Percentiles rank a stretch among this genome's conserved stretches.
phyloP scores from a whole-genome alignment of 2,329 filamentous ascomycete genomes.

The Botrytis byssoidea region DNA sequence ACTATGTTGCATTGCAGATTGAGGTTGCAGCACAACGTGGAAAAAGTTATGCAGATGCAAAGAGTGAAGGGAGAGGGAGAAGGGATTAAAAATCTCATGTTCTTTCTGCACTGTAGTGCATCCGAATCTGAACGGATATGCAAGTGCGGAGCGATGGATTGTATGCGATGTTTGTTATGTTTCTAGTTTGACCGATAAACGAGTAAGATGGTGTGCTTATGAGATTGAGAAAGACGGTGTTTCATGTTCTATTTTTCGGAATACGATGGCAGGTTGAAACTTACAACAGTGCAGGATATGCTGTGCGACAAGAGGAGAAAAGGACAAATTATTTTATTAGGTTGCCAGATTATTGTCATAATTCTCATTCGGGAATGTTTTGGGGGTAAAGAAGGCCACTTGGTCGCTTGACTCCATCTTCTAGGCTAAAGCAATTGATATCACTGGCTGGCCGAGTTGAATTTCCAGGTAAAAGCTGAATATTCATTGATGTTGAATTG shows the following conservation, averaged over 20 bases:
- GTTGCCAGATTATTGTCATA: neutral
- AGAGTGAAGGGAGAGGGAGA: neutral
- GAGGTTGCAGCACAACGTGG: conserved; percentile 17
- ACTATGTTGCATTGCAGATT: conserved; percentile 11
- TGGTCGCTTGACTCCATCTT: conserved; percentile 7
- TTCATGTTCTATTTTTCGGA: neutral
- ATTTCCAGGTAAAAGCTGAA: conserved; percentile 14
- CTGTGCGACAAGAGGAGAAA: neutral
- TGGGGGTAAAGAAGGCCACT: conserved; percentile 6
- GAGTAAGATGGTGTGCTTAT: conserved; percentile 11
- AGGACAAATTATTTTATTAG: neutral
- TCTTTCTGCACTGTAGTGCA: neutral
- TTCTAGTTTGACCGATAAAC: neutral
- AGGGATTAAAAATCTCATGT: conserved; percentile 5
- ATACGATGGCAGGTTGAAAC: neutral
- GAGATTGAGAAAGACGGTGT: neutral
- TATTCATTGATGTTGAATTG: neutral
- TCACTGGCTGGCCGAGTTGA: conserved; percentile 4
- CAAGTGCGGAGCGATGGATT: conserved; percentile 2
- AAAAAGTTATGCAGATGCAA: conserved; percentile 11
- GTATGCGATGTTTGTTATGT: neutral
- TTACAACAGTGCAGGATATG: neutral
- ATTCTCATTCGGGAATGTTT: neutral
- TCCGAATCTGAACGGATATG: conserved; percentile 1
- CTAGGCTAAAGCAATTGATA: conserved; percentile 14